A percentile compares a stretch with the other conserved stretches of the same genome.
Evolutionary conservation across 768 basidiomycete species (phyloP).

Genomic region (Obba rivulosa): DNA sequence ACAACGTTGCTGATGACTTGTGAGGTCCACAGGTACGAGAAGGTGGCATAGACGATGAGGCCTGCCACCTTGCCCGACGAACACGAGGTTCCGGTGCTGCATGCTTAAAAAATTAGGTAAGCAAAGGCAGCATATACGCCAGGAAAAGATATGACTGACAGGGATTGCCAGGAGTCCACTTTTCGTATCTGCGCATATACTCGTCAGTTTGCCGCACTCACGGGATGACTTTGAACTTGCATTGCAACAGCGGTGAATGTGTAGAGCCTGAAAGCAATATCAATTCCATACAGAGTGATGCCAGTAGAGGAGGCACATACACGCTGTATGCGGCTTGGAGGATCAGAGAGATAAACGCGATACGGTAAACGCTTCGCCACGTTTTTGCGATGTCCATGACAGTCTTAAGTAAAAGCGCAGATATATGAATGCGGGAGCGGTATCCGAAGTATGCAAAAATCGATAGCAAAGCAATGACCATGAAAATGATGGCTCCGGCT

Average conservation of each 20-base stretch:
- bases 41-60: slow-evolving; percentile 70
- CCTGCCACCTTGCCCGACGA: slow-evolving; percentile 75
- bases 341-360: slow-evolving; percentile 66
- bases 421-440: slow-evolving; percentile 70
- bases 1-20: slow-evolving; percentile 79
- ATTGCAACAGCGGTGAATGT: slow-evolving; percentile 74
- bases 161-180: slow-evolving; percentile 75
- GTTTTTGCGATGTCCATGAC: slow-evolving; percentile 84
- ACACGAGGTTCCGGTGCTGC: slow-evolving; percentile 45
- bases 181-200: slow-evolving; percentile 37
- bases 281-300: not conserved
- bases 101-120: slow-evolving; percentile 32
- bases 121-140: not conserved
- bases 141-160: slow-evolving; percentile 33
- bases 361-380: slow-evolving; percentile 74
- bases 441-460: slow-evolving; percentile 71
- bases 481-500: slow-evolving; percentile 85
- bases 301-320: slow-evolving; percentile 32
- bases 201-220: not conserved
- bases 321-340: slow-evolving; percentile 67
- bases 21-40: slow-evolving; percentile 84
- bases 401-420: slow-evolving; percentile 72
- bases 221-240: slow-evolving; percentile 28
- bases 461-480: slow-evolving; percentile 71
- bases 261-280: slow-evolving; percentile 51